Conservation (phyloP, 1,139 yeast species). For the Candida tropicalis region DNA sequence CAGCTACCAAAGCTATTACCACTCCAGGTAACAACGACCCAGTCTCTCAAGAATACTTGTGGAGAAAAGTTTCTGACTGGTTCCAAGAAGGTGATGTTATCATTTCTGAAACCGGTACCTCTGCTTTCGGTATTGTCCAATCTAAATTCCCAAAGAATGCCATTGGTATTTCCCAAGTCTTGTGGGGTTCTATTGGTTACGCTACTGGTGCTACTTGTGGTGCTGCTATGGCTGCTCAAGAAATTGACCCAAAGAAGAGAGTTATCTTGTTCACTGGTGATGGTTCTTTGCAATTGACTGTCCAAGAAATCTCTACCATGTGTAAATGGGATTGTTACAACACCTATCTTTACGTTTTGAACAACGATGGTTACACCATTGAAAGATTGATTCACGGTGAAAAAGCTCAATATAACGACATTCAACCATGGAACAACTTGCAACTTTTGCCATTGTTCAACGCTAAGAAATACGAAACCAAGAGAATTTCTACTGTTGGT, state of each 20-base stretch:
- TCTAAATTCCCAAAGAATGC: conserved; percentile 75
- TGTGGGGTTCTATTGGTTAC: conserved; percentile 91
- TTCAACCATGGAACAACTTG: conserved; percentile 82
- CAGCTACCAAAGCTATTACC: conserved; percentile 44
- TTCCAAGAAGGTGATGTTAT: conserved; percentile 79
- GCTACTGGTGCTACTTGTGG: conserved; percentile 86
- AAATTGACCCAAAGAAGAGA: conserved; percentile 67
- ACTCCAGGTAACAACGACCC: conserved; percentile 21
- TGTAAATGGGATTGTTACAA: conserved; percentile 70
- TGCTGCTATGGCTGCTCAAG: conserved; percentile 84
- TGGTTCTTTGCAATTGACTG: conserved; percentile 87
- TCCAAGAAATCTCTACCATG: conserved; percentile 85
- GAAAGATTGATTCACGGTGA: conserved; percentile 88
- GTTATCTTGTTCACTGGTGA: conserved; percentile 86
- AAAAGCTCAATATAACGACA: conserved; percentile 73
- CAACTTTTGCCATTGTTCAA: conserved; percentile 70
- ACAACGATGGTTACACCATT: conserved; percentile 88
- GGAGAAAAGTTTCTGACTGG: conserved; percentile 77
- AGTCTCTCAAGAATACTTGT: conserved; percentile 75
- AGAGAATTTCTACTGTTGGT: conserved; percentile 62
- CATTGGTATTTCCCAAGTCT: conserved; percentile 81
- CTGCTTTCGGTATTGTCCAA: conserved; percentile 84
- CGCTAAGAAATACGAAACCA: conserved; percentile 60
- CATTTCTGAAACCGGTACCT: conserved; percentile 87
- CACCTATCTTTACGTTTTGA: conserved; percentile 80